Base-by-base conservation (phyloP, 805 yeast genomes). In the Candida krabiensis region DNA sequence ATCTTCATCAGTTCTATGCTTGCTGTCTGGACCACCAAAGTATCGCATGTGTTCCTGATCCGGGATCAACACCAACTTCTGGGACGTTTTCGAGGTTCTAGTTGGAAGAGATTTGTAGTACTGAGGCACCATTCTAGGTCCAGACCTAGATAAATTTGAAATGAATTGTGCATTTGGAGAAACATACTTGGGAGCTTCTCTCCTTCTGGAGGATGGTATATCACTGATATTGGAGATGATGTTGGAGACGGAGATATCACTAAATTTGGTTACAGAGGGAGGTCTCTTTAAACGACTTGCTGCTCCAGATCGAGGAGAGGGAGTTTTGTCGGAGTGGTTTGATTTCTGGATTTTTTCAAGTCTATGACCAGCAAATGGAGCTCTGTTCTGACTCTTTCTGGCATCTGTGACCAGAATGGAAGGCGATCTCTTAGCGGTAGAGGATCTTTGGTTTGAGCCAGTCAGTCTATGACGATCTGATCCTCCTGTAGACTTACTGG, bases 351-450 rank as follows among this genome's bases (percentile, higher is more conserved):
- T 46, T 36, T 45, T 40, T 18, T 50, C 54, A 23, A 51, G 40
- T 46, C 64, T 65, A 37, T 74, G 79, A 24, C 91, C 90, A 1
- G 93, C 93, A 71, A 80, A 86, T 1, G 93, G 95, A 0, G 91
- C 93, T 45, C 70, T 70, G 16, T 67, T 61, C 38, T 63, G 69
- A 41, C 67, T 67, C 37, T 79, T 73, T 43, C 98, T 70, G 2
- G 86, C 79, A 64, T 90, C 98, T 0, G 98, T 91, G 26, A 90
- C 98, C 40, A 90, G 71, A 55, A 90, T 90, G 2, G 96, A 86
- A 9, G 98, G 97, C 21, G 96, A 86, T 52, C 97, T 66, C 52
- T 86, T 86, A 11, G 96, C 87, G 5, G 86, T 80, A 3, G 58
- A 33, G 11, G 55, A 46, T 56, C 46, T 37, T 33, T 40, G 30